Base-by-base conservation (phyloP, 768 basidiomycete genomes). In the Hydnum rufescens region DNA sequence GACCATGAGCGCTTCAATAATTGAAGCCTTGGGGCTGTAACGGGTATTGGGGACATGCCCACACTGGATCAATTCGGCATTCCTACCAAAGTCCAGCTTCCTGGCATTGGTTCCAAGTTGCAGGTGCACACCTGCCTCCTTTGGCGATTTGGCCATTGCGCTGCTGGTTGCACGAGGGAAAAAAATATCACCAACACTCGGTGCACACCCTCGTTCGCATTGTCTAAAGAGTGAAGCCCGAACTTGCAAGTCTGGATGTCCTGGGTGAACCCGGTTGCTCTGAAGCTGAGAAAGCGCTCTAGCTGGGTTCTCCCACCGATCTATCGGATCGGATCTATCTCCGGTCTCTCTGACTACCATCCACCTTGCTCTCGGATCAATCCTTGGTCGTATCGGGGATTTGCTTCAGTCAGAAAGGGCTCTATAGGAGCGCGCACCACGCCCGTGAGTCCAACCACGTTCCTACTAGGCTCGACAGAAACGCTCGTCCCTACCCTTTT, bases 11-110 rank as follows among this genome's bases (percentile, higher is more conserved):
- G n/a, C n/a, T n/a, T n/a, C n/a, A n/a, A n/a, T n/a, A n/a, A n/a
- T n/a, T n/a, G n/a, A n/a, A n/a, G n/a, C n/a, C n/a, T n/a, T n/a
- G n/a, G n/a, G n/a, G n/a, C n/a, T n/a, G n/a, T 13, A 2, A 80
- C 78, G 0, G 82, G 85, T 4, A 78, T 90, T 51, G 85, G 85
- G 2, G 68, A 72, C 0, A 58, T 61, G 2, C 60, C 64, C 0
- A 57, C 78, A 34, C 65, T 85, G 36, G 59, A 70, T 36, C 64
- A 64, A 31, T 64, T 72, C 51, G 68, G 67, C 6, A 71, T 87
- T 30, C 57, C 64, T 4, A 66, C 69, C 54, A 49, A 75, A 26
- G 69, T 81, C 13, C 75, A 82, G 51, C 71, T 86, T 13, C 80
- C 82, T 1, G 79, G 78, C 18, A 84, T 90, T 39, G 67, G 67